These are phyloP conservation scores for Backusella parvicylindrica DNA, from an alignment of 192 early-diverging fungal species.

Conservation along the genomic window DNA sequence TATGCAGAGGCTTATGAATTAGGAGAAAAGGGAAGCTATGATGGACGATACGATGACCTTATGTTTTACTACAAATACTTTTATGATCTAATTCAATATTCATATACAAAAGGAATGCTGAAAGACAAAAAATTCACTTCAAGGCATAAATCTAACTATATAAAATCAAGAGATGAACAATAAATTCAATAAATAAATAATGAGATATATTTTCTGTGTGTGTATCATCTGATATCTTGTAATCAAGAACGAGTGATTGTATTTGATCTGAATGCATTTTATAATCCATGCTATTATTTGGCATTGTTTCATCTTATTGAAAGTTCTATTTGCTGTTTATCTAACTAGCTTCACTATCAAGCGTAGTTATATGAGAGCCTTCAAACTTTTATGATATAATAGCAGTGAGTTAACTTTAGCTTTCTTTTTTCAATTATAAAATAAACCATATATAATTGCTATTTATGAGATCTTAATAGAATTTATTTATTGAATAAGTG, in stretches of 20 bases:
- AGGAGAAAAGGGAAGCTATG: constrained; percentile 37
- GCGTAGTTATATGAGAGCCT: too few species aligned
- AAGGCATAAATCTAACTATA: constrained; percentile 39
- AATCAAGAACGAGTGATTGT: neutral
- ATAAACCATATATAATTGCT: neutral
- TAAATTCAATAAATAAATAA: neutral
- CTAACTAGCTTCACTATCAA: too few species aligned
- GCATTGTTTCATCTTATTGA: too few species aligned
- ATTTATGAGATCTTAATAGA: neutral
- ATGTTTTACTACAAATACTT: constrained; percentile 91
- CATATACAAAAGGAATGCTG: constrained; percentile 53
- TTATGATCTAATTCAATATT: constrained; percentile 80
- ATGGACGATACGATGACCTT: constrained; percentile 83
- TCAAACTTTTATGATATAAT: too few species aligned
- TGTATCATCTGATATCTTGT: too few species aligned
- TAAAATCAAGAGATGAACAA: constrained; percentile 22
- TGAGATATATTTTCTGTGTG: neutral
- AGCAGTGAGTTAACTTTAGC: too few species aligned
- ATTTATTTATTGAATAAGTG: neutral
- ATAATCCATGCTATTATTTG: too few species aligned
- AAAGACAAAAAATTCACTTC: neutral
- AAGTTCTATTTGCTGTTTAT: too few species aligned
- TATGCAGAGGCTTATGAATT: constrained; percentile 56
- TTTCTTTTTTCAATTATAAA: neutral
- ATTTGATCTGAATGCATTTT: neutral